Base-by-base conservation (phyloP, 2,329 filamentous ascomycete species). In the Fusarium fujikuroi region DNA sequence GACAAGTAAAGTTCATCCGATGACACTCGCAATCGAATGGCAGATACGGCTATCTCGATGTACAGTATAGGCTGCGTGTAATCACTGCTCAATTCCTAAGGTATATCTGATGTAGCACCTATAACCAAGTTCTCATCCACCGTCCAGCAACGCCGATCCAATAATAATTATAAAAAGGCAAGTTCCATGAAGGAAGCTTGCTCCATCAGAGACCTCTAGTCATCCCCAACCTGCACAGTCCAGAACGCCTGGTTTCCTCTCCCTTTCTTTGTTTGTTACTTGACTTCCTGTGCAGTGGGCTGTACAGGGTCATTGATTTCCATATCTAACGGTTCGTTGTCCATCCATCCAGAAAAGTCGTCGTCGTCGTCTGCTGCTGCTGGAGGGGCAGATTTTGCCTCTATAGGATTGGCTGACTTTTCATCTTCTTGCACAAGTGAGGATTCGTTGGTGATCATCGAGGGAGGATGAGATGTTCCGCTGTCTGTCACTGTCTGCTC, bases 261-360 rank as follows among this genome's bases (percentile, higher is more conserved):
- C 12, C 8, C 44, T 66, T 40, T 66, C 47, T 60, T n/a, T 70
- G 10, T 36, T 57, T 57, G 25, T 69, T 69, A 78, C 37, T 75
- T 76, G 42, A 77, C 75, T 60, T 76, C 65, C 58, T 78, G 75
- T 23, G 69, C 61, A 21, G 66, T 40, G 23, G 56, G 59, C 16
- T 58, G 63, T 21, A 70, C 44, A 40, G 75, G 66, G 30, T 75
- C 75, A 25, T 68, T 72, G 18, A 69, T 70, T 43, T 76, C 76
- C 53, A 75, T 66, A n/a, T 78, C 78, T 43, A 77, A 65, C 21
- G 75, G 54, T 46, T 79, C 79, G 28, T 82, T 77, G 57, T 81
- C 80, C 72, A 83, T 76, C 81, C 81, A 83, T 19, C 79, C 80
- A 21, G 81, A 81, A 59, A 79, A 83, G 53, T 81, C 80, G 19